These are phyloP conservation scores for Glycyrrhiza uralensis DNA, from an alignment of 306 rosid species.

Conservation along the genomic window DNA sequence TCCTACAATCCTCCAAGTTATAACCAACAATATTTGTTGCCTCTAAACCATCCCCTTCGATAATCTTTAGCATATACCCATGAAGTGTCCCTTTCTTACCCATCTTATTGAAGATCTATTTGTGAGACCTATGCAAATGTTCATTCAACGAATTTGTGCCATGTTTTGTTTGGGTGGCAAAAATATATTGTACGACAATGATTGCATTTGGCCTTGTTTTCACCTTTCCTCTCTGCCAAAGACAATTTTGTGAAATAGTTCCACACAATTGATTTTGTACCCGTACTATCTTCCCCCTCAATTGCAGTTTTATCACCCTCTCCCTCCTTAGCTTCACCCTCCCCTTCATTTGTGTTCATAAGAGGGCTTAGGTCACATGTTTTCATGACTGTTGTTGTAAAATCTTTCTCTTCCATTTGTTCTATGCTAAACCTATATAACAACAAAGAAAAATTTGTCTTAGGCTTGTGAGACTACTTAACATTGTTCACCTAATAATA, in stretches of 20 bases:
- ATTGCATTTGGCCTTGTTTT: not conserved
- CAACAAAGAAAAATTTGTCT: too few relatives aligned
- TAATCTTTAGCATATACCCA: not conserved
- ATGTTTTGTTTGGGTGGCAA: not conserved
- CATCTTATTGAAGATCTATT: not conserved
- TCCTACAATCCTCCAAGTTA: conserved; percentile 1
- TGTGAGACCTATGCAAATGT: not conserved
- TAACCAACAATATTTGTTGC: not conserved
- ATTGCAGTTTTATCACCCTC: not conserved
- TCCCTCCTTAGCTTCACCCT: too few relatives aligned
- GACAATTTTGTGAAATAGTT: not conserved
- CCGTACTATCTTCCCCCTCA: not conserved
- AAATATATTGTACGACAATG: not conserved
- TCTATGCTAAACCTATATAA: too few relatives aligned
- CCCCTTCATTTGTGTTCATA: too few relatives aligned
- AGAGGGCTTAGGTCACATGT: too few relatives aligned
- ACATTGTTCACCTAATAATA: too few relatives aligned
- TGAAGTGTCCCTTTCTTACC: not conserved
- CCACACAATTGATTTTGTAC: not conserved
- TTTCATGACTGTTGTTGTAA: too few relatives aligned
- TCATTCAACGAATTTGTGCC: not conserved
- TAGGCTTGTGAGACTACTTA: too few relatives aligned
- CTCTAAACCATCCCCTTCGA: not conserved
- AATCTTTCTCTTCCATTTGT: too few relatives aligned
- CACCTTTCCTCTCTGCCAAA: not conserved